Base-by-base conservation (phyloP, 345 rosid species). In the Acer yangbiense region DNA sequence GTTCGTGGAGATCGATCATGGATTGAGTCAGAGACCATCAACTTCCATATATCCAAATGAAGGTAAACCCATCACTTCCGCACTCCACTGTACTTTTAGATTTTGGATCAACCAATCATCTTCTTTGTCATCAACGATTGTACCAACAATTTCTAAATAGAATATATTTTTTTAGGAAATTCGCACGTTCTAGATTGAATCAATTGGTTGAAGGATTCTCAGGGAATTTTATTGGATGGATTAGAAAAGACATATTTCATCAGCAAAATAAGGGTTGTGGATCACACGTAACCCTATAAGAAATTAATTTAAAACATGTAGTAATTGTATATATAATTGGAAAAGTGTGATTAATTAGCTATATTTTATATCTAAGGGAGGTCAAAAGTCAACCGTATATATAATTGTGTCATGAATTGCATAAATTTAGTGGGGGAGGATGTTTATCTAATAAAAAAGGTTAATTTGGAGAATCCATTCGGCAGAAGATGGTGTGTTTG, bases 1-100 rank as follows among this genome's bases (percentile, higher is more conserved):
- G 61, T 77, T 61, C 70, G 61, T 77, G 76, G 70, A 29, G 68
- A 41, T 50, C 18, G 62, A 57, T 57, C 21, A 57, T 57, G 62
- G 62, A 57, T 64, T 1, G 75, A 77, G 80, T 77, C 80, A 77
- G 75, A 77, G 32, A 3, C 61, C 80, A 77, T 63, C 73, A 23
- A 58, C 50, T 60, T 64, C 3, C 41, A 21, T 29, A 29, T 29
- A 27, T 64, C 35, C 10, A 55, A 76, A 73, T 76, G 78, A 73
- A 76, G 39, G 48, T 54, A 14, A 61, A 64, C 21, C 25, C 64
- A 21, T 58, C 65, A 61, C 41, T 5, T 17, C 10, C 0, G 13
- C 7, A 44, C 44, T 39, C 35, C 35, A 17, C 39, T 35, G 39
- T 35, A 35, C 39, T 23, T 14, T 57, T 57, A 13, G 62, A 60